Evolutionary conservation across 2,329 filamentous ascomycete species (phyloP), one percentile per base, ranked within the genome.

Genomic region (Leptographium galeiforme): DNA sequence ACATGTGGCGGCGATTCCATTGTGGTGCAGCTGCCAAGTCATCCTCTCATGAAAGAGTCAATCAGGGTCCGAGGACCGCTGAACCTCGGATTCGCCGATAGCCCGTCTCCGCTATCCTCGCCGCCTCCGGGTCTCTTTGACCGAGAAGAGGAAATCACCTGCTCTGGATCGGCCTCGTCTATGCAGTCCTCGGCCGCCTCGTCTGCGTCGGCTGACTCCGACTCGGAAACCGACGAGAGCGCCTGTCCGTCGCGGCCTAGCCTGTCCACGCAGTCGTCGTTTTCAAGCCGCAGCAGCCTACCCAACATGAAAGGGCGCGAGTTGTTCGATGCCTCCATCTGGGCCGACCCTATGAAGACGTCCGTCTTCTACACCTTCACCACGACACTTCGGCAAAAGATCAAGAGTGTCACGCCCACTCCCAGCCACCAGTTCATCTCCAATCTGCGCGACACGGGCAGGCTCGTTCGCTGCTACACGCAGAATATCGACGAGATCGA

Each of bases 401-500:
- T 85, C 16, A 73, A 71, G 41, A 74, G 77, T n/a, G 80, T 84
- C 11, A 67, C 75, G 51, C 82, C 82, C 0, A 86, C 82, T 1
- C 70, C 72, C 18, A 84, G 81, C 1, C 84, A 88, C 66, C 77
- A 76, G 53, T 87, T 88, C 62, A 82, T 88, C 59, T 76, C 78
- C 45, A 77, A 81, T 38, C 70, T 88, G 6, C 75, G 82, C 46
- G 81, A 87, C 61, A 74, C 78, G 5, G 81, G 82, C 4, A 83
- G 84, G 57, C 71, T 88, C 6, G 81, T 86, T 36, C 72, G 84
- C 41, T 85, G 83, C 61, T 88, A 88, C 61, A 87, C 84, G 0
- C 84, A 88, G 59, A 88, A 87, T 58, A 87, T 88, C 58, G 84
- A 88, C 59, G 79, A 81, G 57, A 78, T 88, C 8, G 84, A 88